Evolutionary conservation across 192 early-diverging fungal genomes (phyloP).

Genomic region (Entomortierella parvispora): DNA sequence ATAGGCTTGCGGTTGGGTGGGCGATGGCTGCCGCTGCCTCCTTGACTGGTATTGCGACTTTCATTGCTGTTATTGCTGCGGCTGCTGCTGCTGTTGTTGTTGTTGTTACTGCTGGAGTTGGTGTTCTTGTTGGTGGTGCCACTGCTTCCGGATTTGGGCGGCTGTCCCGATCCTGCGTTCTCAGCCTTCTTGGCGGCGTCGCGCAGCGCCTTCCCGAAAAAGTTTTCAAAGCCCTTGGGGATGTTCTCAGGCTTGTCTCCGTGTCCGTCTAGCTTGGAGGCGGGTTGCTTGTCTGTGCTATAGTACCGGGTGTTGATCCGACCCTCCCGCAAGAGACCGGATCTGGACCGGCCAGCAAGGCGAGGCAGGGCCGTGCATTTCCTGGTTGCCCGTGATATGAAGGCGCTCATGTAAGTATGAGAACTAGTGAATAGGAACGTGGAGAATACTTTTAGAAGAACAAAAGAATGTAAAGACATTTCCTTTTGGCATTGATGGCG

Average conservation of each 20-base stretch:
- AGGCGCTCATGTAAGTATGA: slow-evolving; percentile 31
- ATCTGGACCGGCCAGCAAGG: background rate
- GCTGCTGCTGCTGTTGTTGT: slow-evolving; percentile 4
- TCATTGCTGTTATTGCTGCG: slow-evolving; percentile 2
- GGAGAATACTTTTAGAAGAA: background rate
- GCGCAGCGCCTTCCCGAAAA: slow-evolving; percentile 67
- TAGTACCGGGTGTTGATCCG: slow-evolving; percentile 1
- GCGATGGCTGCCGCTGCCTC: background rate
- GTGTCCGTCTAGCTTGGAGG: slow-evolving; percentile 19
- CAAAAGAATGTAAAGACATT: too few relatives aligned
- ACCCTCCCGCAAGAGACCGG: background rate
- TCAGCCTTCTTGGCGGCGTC: slow-evolving; percentile 49
- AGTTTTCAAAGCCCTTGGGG: slow-evolving; percentile 82
- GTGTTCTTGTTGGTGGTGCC: slow-evolving; percentile 40
- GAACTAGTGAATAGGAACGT: background rate
- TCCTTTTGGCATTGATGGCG: too few relatives aligned
- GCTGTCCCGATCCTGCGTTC: slow-evolving; percentile 27
- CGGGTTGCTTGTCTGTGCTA: slow-evolving; percentile 22
- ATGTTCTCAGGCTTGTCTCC: slow-evolving; percentile 46
- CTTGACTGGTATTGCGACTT: background rate
- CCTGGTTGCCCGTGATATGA: slow-evolving; percentile 19
- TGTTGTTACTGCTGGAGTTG: slow-evolving; percentile 16
- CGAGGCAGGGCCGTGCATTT: slow-evolving; percentile 3
- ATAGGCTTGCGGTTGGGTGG: slow-evolving; percentile 26
- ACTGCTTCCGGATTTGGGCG: slow-evolving; percentile 22